Conservation (phyloP, 768 basidiomycete genomes). For the Suillus subalutaceus region DNA sequence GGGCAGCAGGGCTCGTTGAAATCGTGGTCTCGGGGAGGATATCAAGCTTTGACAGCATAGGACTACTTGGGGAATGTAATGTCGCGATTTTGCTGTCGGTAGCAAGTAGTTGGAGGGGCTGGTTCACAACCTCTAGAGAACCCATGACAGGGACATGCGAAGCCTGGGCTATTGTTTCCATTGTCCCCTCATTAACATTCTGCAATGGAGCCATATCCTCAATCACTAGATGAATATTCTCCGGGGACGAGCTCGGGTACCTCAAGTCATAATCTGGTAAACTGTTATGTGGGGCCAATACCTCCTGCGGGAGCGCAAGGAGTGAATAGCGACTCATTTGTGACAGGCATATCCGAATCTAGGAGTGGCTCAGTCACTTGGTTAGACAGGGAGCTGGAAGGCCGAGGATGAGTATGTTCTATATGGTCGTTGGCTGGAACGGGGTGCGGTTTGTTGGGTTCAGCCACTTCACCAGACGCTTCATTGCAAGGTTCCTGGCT, state of each 20-base stretch:
- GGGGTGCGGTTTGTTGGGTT: not conserved
- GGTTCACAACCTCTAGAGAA: not conserved
- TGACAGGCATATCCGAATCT: not conserved
- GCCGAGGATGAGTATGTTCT: not conserved
- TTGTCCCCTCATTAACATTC: not conserved
- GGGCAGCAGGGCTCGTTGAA: not conserved
- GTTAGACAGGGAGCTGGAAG: not conserved
- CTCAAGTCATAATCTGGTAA: not conserved
- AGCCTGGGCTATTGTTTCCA: not conserved
- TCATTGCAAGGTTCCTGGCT: not conserved
- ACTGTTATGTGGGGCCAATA: not conserved
- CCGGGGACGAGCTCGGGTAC: conserved; percentile 3
- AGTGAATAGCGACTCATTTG: not conserved
- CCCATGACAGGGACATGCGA: not conserved
- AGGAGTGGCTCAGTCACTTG: not conserved
- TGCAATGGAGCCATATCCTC: not conserved
- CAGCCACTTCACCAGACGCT: not conserved
- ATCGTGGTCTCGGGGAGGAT: not conserved
- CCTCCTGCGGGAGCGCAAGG: not conserved
- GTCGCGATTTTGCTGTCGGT: not conserved
- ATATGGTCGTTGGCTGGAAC: not conserved
- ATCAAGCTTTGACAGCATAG: not conserved
- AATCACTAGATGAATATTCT: not conserved
- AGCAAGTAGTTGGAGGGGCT: not conserved
- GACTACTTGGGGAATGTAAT: not conserved